Conservation (phyloP, 371 early-diverging fungal genomes). For the Saksenaea vasiformis region DNA sequence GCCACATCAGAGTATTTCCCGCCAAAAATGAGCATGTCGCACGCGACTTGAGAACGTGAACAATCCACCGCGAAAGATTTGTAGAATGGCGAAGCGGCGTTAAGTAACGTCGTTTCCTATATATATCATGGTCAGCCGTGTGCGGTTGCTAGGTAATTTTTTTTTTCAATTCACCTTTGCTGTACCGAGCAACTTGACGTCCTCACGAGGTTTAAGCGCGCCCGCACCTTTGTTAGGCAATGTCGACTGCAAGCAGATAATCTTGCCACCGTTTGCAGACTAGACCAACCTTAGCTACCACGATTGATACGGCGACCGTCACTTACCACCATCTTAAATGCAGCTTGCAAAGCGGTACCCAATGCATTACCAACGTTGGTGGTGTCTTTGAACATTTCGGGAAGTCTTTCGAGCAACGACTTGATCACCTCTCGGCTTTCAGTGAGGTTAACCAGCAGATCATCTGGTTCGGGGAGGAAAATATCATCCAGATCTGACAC, state of each 20-base stretch:
- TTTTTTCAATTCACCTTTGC: constrained; percentile 50
- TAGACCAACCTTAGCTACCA: constrained; percentile 7
- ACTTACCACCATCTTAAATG: constrained; percentile 76
- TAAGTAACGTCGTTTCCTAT: constrained; percentile 79
- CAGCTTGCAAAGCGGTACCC: constrained; percentile 87
- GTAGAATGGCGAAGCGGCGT: constrained; percentile 88
- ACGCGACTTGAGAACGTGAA: constrained; percentile 87
- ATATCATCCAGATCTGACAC: constrained; percentile 90
- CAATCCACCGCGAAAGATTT: constrained; percentile 93
- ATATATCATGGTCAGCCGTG: neutral
- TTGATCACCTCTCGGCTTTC: constrained; percentile 76
- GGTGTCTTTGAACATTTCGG: constrained; percentile 84
- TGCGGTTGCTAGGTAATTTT: no score
- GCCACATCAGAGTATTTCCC: constrained; percentile 51
- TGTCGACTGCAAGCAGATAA: constrained; percentile 80
- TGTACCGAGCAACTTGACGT: constrained; percentile 85
- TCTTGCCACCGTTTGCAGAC: constrained; percentile 88
- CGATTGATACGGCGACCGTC: neutral
- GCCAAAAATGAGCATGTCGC: constrained; percentile 87
- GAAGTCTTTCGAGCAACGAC: constrained; percentile 72
- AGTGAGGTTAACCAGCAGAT: constrained; percentile 83
- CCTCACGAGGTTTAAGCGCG: constrained; percentile 81
- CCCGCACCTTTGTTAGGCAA: constrained; percentile 86
- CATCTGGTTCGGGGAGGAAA: constrained; percentile 83
- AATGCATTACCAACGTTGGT: constrained; percentile 76